Evolutionary conservation across 2,329 filamentous ascomycete species (phyloP), one percentile per base, ranked within the genome.

Genomic region (Colletotrichum theobromicola): DNA sequence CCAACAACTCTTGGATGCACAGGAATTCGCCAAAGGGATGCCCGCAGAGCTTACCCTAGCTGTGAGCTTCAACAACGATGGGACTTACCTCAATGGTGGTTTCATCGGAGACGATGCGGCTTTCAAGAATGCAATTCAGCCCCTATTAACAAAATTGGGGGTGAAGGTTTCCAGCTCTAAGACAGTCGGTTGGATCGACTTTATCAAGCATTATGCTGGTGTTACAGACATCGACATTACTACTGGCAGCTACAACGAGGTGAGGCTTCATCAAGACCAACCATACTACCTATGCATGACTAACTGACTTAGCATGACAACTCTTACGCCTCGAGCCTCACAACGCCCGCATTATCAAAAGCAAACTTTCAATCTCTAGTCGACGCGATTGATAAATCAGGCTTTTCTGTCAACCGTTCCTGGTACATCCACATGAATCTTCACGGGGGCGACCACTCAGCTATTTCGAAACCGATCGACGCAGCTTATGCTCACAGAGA

Each of bases 401-500:
- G 76, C 34, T 76, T 78, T 63, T 60, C 64, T 28, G 64, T 50
- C 7, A 37, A 12, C 3, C 80, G 80, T 21, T 55, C 77, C 61
- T 84, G 82, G 82, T 84, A 78, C 76, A 77, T 83, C 68, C 82
- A 82, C 70, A 80, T 83, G 61, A 82, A 83, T 76, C 72, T 82
- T 65, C 80, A 82, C 69, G 83, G 82, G 28, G 82, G 82, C 34
- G 71, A 78, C 24, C 82, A 82, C 74, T 85, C 85, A 1, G 84
- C 81, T 73, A 79, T 87, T 46, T 72, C 83, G 3, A 35, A 76
- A 0, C 72, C 75, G 0, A 24, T 78, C 12, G 77, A 78, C 7
- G 82, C 84, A 2, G 82, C 85, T 4, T 87, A 84, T 75, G 79
- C 80, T 0, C 84, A 86, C 76, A 84, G 84, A 21, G 82, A 85